A percentile compares a stretch with the other conserved stretches of the same genome.
Conservation (phyloP, 2,329 filamentous ascomycete genomes). For the Venturia asperata region DNA sequence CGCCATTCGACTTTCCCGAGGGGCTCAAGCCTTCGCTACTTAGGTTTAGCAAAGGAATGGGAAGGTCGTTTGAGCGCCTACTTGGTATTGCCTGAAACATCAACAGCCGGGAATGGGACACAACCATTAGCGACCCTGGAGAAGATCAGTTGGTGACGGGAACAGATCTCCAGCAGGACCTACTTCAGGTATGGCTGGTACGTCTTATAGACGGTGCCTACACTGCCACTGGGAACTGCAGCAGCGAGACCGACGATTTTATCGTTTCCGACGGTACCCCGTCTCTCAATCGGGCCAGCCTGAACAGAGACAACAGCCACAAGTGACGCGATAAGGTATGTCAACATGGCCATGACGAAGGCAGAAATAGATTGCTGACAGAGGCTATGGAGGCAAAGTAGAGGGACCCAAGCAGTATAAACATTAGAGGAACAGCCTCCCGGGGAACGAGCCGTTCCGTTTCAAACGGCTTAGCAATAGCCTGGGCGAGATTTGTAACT, state of each 20-base stretch:
- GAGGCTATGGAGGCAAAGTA: background rate
- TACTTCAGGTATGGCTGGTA: conserved; percentile 47
- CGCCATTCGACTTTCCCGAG: background rate
- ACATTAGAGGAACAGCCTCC: background rate
- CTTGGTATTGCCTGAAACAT: conserved; percentile 46
- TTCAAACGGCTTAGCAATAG: background rate
- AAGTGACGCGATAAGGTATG: background rate
- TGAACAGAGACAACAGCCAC: background rate
- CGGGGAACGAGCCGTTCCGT: background rate
- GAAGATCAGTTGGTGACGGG: too few species aligned
- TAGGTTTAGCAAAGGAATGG: background rate
- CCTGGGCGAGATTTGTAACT: background rate
- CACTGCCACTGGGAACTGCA: conserved; percentile 43
- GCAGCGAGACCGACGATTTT: conserved; percentile 48
- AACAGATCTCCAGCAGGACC: too few species aligned
- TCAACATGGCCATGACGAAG: background rate
- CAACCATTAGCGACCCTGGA: conserved; percentile 50
- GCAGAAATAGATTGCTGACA: background rate
- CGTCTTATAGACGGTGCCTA: conserved; percentile 45
- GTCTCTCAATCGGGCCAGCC: background rate
- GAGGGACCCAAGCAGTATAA: background rate
- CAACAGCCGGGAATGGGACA: conserved; percentile 56
- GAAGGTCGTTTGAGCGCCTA: background rate
- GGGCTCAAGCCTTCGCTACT: background rate
- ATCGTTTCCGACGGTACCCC: conserved; percentile 39